Evolutionary conservation across 1,284 basidiomycete genomes (phyloP), one percentile per base, ranked within the genome.

Genomic region (Fomitopsis pinicola): DNA sequence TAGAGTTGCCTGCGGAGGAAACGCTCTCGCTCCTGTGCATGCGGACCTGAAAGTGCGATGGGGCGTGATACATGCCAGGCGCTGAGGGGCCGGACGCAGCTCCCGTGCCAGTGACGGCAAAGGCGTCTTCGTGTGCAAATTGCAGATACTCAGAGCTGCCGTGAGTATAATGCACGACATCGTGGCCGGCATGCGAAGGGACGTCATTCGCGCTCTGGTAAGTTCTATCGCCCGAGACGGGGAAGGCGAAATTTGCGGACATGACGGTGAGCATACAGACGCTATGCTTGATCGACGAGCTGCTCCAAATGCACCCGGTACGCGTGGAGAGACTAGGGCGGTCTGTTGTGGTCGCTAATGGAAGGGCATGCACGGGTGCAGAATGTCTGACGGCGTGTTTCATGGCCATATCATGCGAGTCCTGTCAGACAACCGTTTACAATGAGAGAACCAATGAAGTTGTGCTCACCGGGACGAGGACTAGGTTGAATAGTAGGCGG

Each of bases 211-310:
- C 55, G 59, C 58, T 38, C 35, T 59, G 36, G 60, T 68, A 68
- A 28, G 67, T 52, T 38, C 67, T 66, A 50, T 67, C 62, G 63
- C 63, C 62, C 55, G 67, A 67, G 59, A 68, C 45, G 30, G 67
- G 66, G 45, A 66, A 69, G 48, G 65, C 63, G 52, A 66, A 65
- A 7, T 62, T 61, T 56, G 45, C 55, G 22, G 67, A 67, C 67
- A 69, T 69, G 56, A 61, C 28, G 17, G 35, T 42, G 48, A 44
- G 59, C 57, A 58, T 59, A 58, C 30, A 33, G 52, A 5, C 19
- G 28, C 42, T 36, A 42, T 38, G 36, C 2, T 15, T 52, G 48
- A 42, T 48, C 30, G 35, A 26, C 17, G 22, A 17, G 38, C 5
- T 12, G 44, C 44, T 30, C 26, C 40, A 59, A 67, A 60, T 63